A percentile compares a stretch with the other conserved stretches of the same genome.
phyloP scores from a whole-genome alignment of 148 eudicot species.

The Salicornia ramosissima region DNA sequence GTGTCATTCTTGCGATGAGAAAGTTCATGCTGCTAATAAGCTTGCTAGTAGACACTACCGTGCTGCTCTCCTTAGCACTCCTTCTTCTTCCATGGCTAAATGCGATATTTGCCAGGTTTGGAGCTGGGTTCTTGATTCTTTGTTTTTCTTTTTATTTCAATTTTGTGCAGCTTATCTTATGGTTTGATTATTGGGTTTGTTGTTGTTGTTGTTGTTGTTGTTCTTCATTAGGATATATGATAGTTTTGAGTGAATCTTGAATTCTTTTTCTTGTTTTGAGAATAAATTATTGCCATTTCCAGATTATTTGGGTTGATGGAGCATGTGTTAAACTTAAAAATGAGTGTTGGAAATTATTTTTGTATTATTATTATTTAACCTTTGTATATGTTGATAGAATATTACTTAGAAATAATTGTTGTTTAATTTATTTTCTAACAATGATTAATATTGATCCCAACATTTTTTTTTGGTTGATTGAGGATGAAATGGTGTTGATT shows the following conservation, averaged over 20 bases:
- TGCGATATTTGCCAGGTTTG: conserved; percentile 93
- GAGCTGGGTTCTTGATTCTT: background rate
- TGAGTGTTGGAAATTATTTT: too few relatives aligned
- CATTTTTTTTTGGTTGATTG: too few relatives aligned
- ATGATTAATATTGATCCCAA: too few relatives aligned
- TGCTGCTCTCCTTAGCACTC: conserved; percentile 56
- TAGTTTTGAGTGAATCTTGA: too few relatives aligned
- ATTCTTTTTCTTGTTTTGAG: too few relatives aligned
- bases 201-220: background rate
- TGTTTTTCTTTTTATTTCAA: background rate
- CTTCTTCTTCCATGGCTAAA: conserved; percentile 58
- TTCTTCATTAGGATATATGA: too few relatives aligned
- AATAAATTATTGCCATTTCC: too few relatives aligned
- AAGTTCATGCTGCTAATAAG: conserved; percentile 94
- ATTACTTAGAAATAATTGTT: too few relatives aligned
- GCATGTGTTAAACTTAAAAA: background rate
- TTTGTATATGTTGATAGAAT: too few relatives aligned
- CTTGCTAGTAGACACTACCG: conserved; percentile 88
- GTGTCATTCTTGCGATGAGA: conserved; percentile 53
- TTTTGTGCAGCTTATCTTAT: background rate
- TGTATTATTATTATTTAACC: too few relatives aligned
- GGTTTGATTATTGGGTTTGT: background rate
- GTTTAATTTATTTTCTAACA: too few relatives aligned
- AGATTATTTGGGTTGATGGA: background rate
- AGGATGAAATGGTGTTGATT: too few relatives aligned